Conservation (phyloP, 805 yeast genomes). For the Dipodascopsis tothii region DNA sequence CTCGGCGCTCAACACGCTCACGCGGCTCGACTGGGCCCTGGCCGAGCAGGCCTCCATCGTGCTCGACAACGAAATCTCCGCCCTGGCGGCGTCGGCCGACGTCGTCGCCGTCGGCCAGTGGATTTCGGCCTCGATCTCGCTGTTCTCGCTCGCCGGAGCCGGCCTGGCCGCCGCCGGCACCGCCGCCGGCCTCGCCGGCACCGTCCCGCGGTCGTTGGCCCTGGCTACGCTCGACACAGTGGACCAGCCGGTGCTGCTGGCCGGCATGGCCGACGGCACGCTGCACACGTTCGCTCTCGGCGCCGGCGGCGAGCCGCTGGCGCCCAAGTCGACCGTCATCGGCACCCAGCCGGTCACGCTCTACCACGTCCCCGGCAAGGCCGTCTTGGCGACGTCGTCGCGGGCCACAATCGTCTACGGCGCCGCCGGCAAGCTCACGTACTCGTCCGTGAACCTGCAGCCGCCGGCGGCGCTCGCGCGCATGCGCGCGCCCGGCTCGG, state of each 20-base stretch:
- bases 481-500: conserved; percentile 2
- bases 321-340: conserved; percentile 9
- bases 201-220: conserved; percentile 14
- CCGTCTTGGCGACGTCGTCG: conserved; percentile 17
- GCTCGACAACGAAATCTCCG: conserved; percentile 11
- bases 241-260: conserved; percentile 7
- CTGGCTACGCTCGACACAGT: conserved; percentile 9
- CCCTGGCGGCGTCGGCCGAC: conserved; percentile 9
- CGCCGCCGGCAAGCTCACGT: conserved; percentile 6
- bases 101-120: conserved; percentile 14
- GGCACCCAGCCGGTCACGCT: conserved; percentile 21
- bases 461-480: conserved; percentile 16
- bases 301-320: conserved; percentile 7
- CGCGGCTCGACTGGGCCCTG: conserved; percentile 3
- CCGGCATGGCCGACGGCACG: conserved; percentile 22
- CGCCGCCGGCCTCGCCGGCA: conserved; percentile 9
- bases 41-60: background rate
- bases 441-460: conserved; percentile 15
- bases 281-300: conserved; percentile 9
- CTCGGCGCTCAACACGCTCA: background rate
- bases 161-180: conserved; percentile 2
- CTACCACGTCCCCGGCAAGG: conserved; percentile 4
- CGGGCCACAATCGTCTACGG: conserved; percentile 22
- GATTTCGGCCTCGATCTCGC: conserved; percentile 5
- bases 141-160: conserved; percentile 5